phyloP scores from a whole-genome alignment of 768 basidiomycete genomes.

The Lentinula aciculospora region DNA sequence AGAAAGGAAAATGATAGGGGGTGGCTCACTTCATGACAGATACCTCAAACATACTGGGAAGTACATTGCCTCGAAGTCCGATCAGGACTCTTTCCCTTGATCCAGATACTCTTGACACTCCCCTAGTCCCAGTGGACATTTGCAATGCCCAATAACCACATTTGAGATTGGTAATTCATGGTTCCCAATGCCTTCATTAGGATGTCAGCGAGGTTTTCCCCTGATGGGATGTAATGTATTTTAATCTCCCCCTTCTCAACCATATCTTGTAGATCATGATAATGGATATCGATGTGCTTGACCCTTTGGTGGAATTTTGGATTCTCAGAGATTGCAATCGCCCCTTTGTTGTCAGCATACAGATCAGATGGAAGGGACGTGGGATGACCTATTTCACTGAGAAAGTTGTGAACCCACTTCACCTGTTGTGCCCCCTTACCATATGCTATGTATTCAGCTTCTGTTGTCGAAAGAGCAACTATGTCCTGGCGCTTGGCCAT shows the following conservation, averaged over 20 bases:
- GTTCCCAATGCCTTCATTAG: too few species aligned
- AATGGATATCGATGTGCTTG: slow-evolving; percentile 31
- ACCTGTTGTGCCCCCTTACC: too few species aligned
- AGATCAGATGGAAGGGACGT: neutral
- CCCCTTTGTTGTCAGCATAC: slow-evolving; percentile 21
- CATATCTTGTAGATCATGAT: slow-evolving; percentile 23
- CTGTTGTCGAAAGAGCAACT: too few species aligned
- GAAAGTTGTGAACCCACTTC: too few species aligned
- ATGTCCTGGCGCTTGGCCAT: slow-evolving; percentile 1
- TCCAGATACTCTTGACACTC: neutral
- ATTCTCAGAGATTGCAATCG: slow-evolving; percentile 3
- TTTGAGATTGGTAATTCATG: neutral
- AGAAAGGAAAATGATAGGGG: too few species aligned
- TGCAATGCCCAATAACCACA: neutral
- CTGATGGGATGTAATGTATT: slow-evolving; percentile 8
- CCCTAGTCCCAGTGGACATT: neutral
- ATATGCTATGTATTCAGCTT: too few species aligned
- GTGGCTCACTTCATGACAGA: too few species aligned
- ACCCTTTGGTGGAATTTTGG: slow-evolving; percentile 19
- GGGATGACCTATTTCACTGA: too few species aligned
- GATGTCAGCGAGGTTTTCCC: slow-evolving; percentile 23
- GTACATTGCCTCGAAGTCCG: too few species aligned
- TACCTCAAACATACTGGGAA: too few species aligned
- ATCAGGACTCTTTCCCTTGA: neutral
- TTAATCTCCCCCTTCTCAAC: slow-evolving; percentile 10